phyloP scores from a whole-genome alignment of 2,329 filamentous ascomycete genomes.

The Aspergillus vadensis region DNA sequence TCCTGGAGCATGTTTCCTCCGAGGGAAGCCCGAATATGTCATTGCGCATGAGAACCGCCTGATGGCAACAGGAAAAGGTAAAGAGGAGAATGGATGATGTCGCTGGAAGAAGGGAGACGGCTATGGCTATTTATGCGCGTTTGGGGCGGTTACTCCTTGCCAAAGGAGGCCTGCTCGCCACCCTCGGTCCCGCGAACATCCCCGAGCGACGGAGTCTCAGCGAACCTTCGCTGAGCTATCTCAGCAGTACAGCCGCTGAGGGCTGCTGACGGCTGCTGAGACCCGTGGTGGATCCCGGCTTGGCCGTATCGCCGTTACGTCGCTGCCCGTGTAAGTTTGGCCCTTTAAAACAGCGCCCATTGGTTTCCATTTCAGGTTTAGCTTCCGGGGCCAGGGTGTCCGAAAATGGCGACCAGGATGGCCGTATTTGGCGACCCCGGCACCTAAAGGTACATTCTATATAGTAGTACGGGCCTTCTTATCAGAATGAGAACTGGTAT shows the following conservation, averaged over 20 bases:
- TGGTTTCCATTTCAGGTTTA: neutral
- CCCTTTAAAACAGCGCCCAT: neutral
- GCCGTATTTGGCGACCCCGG: neutral
- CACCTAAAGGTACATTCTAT: too few species aligned
- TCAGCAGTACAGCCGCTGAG: neutral
- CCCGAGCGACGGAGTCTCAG: neutral
- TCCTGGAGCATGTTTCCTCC: neutral
- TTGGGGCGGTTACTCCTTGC: neutral
- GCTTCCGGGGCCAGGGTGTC: neutral
- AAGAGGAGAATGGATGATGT: neutral
- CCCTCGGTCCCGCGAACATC: neutral
- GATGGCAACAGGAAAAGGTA: neutral
- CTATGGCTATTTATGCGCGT: neutral
- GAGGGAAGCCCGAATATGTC: neutral
- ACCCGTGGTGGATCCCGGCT: neutral
- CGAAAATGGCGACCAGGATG: neutral
- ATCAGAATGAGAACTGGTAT: too few species aligned
- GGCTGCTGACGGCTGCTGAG: neutral
- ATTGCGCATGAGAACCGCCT: neutral
- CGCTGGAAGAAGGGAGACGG: neutral
- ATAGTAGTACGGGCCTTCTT: too few species aligned
- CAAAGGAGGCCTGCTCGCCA: neutral
- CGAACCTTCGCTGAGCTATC: neutral
- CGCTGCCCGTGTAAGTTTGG: neutral
- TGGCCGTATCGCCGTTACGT: neutral